A percentile compares a stretch with the other conserved stretches of the same genome.
These are phyloP conservation scores for Magnusiomyces ingens DNA, from an alignment of 1,139 yeast species.

Conservation along the genomic window DNA sequence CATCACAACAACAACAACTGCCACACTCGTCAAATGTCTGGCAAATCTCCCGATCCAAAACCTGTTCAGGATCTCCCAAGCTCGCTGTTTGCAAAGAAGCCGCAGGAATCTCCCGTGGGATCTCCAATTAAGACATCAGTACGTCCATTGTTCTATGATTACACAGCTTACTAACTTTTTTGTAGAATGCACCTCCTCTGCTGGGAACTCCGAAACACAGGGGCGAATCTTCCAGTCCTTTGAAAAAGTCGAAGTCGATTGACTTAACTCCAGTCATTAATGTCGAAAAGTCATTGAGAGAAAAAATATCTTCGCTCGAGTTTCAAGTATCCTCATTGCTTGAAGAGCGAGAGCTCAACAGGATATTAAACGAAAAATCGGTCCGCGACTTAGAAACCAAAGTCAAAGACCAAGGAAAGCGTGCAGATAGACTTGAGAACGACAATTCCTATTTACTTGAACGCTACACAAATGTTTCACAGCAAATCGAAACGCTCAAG, in stretches of 20 bases:
- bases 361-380: slow-evolving; percentile 31
- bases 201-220: no score
- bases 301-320: slow-evolving; percentile 26
- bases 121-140: no score
- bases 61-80: no score
- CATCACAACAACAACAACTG: no score
- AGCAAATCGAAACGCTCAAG: slow-evolving; percentile 30
- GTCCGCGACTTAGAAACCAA: slow-evolving; percentile 30
- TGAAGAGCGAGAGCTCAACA: slow-evolving; percentile 31
- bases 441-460: slow-evolving; percentile 40
- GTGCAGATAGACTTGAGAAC: slow-evolving; percentile 33
- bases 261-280: not conserved
- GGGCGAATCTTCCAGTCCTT: no score
- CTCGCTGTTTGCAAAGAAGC: no score
- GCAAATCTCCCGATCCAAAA: no score
- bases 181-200: no score
- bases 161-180: no score
- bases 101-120: no score
- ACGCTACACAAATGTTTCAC: slow-evolving; percentile 33
- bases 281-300: slow-evolving; percentile 12
- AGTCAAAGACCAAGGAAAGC: slow-evolving; percentile 29
- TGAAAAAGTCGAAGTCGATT: not conserved
- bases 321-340: slow-evolving; percentile 31
- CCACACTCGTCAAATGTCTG: no score
- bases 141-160: no score